Evolutionary conservation across 768 basidiomycete species (phyloP), one percentile per base, ranked within the genome.

Genomic region (Lenzites betulinus): DNA sequence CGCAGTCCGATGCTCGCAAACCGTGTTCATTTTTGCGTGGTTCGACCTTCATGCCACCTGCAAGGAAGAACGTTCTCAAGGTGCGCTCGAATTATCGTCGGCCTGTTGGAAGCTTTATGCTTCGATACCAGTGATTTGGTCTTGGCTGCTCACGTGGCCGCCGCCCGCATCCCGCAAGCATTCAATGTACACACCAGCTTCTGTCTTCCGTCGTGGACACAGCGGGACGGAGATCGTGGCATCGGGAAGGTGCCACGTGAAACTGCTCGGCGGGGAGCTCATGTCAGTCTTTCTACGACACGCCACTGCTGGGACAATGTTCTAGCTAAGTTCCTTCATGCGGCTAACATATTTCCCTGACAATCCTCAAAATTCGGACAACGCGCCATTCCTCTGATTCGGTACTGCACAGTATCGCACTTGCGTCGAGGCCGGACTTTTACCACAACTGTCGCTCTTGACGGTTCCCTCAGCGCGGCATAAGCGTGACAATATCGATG

Each of bases 61-160:
- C 54, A 26, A 51, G 54, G 60, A 20, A 42, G 9, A 20, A 16
- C 33, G 23, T 57, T 62, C 60, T 52, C 60, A 62, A 56, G 60
- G 33, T 30, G 11, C 50, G 25, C 28, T 18, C 26, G 54, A 62
- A 39, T n/a, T 22, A 43, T 18, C 49, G n/a, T 56, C 54, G 42
- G 39, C 22, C 13, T n/a, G 25, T 35, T 58, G 56, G 61, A 53
- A 58, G 57, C 61, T 63, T 63, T 58, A 63, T 58, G 47, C 43
- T 58, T 63, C 30, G 51, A 52, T 63, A 58, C 56, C 56, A 47
- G 46, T 49, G n/a, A 30, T 8, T 39, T 43, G 61, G 56, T 58
- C 20, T 33, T 16, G 38, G 28, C 25, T 11, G 13, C 18, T 36
- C 55, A 57, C 61, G 56, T 63, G 61, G 55, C 30, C 23, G 38